Evolutionary conservation across 257 asterid species (phyloP).

Genomic region (Ophiorrhiza pumila): DNA sequence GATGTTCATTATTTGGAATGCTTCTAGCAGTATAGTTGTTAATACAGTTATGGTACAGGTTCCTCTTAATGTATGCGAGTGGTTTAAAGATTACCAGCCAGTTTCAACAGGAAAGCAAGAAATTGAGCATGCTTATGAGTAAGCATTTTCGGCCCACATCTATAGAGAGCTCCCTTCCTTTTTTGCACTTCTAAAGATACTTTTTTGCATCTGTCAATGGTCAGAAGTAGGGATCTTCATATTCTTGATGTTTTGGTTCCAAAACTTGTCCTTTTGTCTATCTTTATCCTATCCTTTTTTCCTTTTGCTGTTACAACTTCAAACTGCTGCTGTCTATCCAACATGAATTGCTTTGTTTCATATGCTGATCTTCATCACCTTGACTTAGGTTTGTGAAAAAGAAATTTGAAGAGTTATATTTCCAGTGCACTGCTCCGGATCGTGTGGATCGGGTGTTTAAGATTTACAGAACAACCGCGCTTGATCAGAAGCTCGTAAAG

Average conservation of each 20-base stretch:
- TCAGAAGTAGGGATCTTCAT: neutral
- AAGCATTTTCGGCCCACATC: conserved; percentile 29
- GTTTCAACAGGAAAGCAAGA: conserved; percentile 93
- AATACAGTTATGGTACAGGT: conserved; percentile 51
- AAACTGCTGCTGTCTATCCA: neutral
- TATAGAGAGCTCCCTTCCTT: neutral
- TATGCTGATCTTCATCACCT: conserved; percentile 17
- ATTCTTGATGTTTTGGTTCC: neutral
- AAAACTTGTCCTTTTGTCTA: neutral
- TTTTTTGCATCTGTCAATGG: neutral
- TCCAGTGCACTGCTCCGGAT: conserved; percentile 93
- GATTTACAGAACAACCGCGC: conserved; percentile 93
- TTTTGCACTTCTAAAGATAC: conserved; percentile 14
- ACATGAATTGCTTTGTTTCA: neutral
- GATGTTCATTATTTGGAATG: conserved; percentile 6
- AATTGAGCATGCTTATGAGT: conserved; percentile 97
- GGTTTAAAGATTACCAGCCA: conserved; percentile 97
- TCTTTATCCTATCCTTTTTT: neutral
- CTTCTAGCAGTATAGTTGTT: conserved; percentile 21
- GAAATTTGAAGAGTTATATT: conserved; percentile 93
- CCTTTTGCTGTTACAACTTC: neutral
- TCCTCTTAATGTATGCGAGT: conserved; percentile 75
- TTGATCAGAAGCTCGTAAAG: conserved; percentile 97
- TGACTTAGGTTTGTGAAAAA: conserved; percentile 83
- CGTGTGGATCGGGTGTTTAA: conserved; percentile 89